phyloP scores from a whole-genome alignment of 1,284 basidiomycete species.

The Trichosporon asahii region DNA sequence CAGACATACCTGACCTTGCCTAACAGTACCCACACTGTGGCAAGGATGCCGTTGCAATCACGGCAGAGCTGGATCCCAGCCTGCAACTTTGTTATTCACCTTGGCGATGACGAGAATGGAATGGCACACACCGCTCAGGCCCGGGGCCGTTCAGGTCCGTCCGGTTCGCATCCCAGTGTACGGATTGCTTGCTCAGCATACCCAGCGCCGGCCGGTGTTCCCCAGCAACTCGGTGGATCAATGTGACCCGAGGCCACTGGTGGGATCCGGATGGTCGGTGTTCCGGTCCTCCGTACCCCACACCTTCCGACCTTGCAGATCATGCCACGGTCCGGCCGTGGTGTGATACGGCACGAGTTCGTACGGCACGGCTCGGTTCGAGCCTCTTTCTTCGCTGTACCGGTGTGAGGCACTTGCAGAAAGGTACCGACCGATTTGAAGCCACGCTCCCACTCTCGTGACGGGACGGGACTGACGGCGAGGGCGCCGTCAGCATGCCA shows the following conservation, averaged over 20 bases:
- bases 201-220: neutral
- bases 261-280: neutral
- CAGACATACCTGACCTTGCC: neutral
- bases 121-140: neutral
- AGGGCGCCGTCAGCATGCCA: neutral
- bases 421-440: constrained; percentile 6
- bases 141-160: neutral
- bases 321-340: neutral
- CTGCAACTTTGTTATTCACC: constrained; percentile 4
- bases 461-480: neutral
- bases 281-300: neutral
- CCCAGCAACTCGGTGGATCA: neutral
- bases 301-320: neutral
- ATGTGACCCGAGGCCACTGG: too few relatives aligned
- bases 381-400: neutral
- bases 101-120: constrained; percentile 1
- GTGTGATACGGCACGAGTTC: neutral
- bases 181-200: neutral
- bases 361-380: neutral
- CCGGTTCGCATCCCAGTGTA: neutral
- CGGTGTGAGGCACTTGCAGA: neutral
- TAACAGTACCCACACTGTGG: neutral
- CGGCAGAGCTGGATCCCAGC: neutral
- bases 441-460: neutral
- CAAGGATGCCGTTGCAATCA: neutral